Base-by-base conservation (phyloP, 176 grass and related monocot genomes). In the Pharus latifolius region DNA sequence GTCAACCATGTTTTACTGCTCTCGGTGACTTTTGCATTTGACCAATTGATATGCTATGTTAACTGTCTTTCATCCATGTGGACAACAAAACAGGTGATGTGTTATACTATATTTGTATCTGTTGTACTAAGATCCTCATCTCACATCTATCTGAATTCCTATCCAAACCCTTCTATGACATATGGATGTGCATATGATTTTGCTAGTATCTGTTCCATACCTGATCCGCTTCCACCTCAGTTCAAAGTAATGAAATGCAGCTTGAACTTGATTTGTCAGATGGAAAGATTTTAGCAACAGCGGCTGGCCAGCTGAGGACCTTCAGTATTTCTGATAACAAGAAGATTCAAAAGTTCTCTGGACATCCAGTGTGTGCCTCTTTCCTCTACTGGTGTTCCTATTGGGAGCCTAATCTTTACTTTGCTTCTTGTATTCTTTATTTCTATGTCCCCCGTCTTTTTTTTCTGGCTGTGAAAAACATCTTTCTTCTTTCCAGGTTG, bases 311-410 rank as follows among this genome's bases (percentile, higher is more conserved):
- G 73, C 75, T 99, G 79, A 91, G 80, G 63, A 91, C 82, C 48
- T 94, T 91, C 68, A 77, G 61, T 81, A 79, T 77, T 83, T 91
- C 78, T 17, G 57, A 88, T 70, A 81, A 91, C 67, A 99, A 94
- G 74, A 99, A 94, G 66, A 83, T 99, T 55, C 64, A 94, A 73
- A 94, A 99, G 57, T 91, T 94, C 65, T 86, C 87, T 65, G 95
- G 95, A 26, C 95, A 99, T 81, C 87, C 87, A 15, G 95, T 99
- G 54, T 65, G 87, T 83, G 46, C 30, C 12, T 41, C 49, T 69
- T 62, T 77, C 52, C 48, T 65, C 16, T 62, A 52, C 3, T 16
- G 1, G 30, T 28, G 7, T 49, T 79, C 56, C 42, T 47, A 27
- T 75, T 79, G 15, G 47, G 34, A 49, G n/a, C 16, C 28, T 63